Conservation (phyloP, 495 filamentous ascomycete species). For the Podospora anserina region DNA sequence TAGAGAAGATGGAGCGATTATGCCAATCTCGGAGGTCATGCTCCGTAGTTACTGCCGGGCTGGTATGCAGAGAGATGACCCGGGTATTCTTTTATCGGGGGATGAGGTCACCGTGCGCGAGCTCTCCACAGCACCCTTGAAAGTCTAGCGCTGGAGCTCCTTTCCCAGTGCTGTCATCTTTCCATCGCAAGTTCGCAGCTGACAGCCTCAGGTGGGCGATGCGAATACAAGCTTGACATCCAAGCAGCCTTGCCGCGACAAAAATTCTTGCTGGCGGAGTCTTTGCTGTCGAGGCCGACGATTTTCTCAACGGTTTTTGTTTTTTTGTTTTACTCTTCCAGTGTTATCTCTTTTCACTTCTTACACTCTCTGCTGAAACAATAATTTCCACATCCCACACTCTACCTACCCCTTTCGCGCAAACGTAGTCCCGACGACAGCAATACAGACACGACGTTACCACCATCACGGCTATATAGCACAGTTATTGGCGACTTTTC, state of each 20-base stretch:
- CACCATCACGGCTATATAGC: background rate
- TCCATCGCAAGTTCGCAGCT: conserved; percentile 6
- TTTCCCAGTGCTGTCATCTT: conserved; percentile 15
- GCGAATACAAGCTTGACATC: conserved; percentile 1
- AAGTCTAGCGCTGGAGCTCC: background rate
- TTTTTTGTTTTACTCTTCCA: background rate
- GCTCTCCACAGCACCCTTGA: background rate
- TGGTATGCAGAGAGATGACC: background rate
- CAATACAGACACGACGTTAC: background rate
- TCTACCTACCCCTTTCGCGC: background rate
- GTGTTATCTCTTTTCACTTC: background rate
- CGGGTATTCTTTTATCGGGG: conserved; percentile 9
- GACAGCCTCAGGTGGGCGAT: conserved; percentile 4
- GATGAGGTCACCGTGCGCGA: conserved; percentile 21
- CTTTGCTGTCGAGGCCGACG: background rate
- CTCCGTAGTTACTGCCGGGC: background rate
- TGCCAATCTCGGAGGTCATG: no score
- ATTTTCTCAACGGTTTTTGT: background rate
- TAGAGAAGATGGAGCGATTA: no score
- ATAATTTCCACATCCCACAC: background rate
- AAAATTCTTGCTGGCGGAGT: background rate
- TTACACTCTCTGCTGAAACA: background rate
- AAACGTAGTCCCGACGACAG: background rate
- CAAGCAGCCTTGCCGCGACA: no score
- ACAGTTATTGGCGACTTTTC: background rate